Percentiles rank a stretch among this genome's conserved stretches.
Conservation (phyloP, 805 yeast genomes). For the Candida sithepensis region DNA sequence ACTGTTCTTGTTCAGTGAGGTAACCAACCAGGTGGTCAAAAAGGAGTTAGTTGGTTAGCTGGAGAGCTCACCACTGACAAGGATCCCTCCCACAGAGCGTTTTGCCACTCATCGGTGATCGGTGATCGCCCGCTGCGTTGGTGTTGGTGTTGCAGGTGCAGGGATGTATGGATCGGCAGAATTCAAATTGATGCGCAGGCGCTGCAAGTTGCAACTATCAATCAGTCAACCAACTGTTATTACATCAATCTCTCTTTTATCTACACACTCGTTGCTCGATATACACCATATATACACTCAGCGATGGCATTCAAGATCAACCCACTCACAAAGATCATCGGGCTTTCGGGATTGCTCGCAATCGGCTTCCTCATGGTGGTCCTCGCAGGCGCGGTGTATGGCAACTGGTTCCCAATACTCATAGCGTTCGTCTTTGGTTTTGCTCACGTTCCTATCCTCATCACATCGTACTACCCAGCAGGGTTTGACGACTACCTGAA, state of each 20-base stretch:
- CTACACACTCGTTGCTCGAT: neutral
- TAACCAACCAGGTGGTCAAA: neutral
- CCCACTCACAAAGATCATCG: slow-evolving; percentile 76
- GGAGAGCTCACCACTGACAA: no score
- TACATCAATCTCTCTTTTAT: neutral
- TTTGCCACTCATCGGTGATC: neutral
- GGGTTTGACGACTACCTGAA: slow-evolving; percentile 58
- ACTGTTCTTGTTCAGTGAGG: neutral
- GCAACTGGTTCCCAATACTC: slow-evolving; percentile 87
- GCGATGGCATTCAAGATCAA: slow-evolving; percentile 32
- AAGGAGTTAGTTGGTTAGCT: neutral
- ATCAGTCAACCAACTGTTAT: no score
- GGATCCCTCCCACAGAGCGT: neutral
- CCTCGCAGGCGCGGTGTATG: slow-evolving; percentile 81
- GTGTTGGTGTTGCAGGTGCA: neutral
- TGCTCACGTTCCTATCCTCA: slow-evolving; percentile 70
- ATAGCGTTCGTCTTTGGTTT: slow-evolving; percentile 59
- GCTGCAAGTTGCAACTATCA: neutral
- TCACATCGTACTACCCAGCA: slow-evolving; percentile 44
- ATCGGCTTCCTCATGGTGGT: slow-evolving; percentile 87
- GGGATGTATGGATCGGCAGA: neutral
- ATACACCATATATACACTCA: neutral
- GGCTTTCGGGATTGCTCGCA: slow-evolving; percentile 73
- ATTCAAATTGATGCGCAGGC: neutral
- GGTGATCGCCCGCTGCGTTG: no score